Base-by-base conservation (phyloP, 1,284 basidiomycete species). In the Schizophyllum amplum region DNA sequence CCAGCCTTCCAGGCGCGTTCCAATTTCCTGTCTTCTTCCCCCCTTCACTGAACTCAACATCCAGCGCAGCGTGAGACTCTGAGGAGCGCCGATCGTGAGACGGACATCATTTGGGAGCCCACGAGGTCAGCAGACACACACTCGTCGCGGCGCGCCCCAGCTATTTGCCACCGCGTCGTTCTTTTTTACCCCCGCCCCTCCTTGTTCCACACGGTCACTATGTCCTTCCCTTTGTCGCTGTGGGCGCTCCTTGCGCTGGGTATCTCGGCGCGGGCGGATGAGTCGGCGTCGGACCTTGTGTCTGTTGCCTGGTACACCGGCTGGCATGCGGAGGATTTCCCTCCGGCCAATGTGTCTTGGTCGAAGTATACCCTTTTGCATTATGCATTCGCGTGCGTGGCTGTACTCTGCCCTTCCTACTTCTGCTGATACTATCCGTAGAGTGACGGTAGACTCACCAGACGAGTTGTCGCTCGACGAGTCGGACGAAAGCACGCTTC, bases 341-440 rank as follows among this genome's bases (percentile, higher is more conserved):
- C 77, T 20, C 75, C 78, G 4, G 66, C 67, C 47, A 68, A 75
- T 24, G 68, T 86, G 47, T 74, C 74, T 27, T 86, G 82, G 82
- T 63, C 68, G 9, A 83, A 81, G 62, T 84, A 84, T 65, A 81
- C 71, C 24, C 65, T 73, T 15, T 61, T 83, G 61, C 80, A 78
- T 22, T 84, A 81, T 64, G 71, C 83, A 1, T 84, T 85, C 62
- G 83, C 76, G 82, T 84, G 59, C 64, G 82, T 76, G 2, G 4
- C 48, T 49, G 53, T 47, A 56, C 53, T 24, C 4, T 53, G 24
- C 25, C 26, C 27, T 52, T 23, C 3, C 50, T n/a, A 3, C 22
- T 9, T 25, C 25, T 46, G 57, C 24, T 58, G 51, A 59, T 57
- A 7, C 48, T 51, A 54, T 25, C 54, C 54, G 50, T 27, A 22